A percentile compares a stretch with the other conserved stretches of the same genome.
Conservation (phyloP, 2,329 filamentous ascomycete genomes). For the Rhinocladiella similis region DNA sequence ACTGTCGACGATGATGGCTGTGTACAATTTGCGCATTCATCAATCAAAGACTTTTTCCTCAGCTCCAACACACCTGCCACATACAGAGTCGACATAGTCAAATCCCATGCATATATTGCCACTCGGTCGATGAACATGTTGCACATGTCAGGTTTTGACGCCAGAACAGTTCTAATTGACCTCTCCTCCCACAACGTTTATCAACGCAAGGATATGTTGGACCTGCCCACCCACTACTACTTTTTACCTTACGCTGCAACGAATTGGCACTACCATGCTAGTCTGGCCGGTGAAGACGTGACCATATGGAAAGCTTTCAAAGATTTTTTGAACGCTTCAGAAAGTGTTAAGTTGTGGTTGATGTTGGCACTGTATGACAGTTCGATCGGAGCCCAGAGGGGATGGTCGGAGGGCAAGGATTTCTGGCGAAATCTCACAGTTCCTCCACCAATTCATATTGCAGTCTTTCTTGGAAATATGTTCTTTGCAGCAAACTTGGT, state of each 20-base stretch:
- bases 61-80: not conserved
- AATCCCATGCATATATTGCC: not conserved
- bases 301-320: constrained; percentile 1
- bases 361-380: constrained; percentile 2
- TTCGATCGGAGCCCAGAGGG: not conserved
- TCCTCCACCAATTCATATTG: constrained; percentile 3
- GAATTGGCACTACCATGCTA: constrained; percentile 3
- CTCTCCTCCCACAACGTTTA: not conserved
- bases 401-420: not conserved
- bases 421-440: not conserved
- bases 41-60: constrained; percentile 4
- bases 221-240: not conserved
- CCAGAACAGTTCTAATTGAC: not conserved
- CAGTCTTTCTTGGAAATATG: not conserved
- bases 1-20: not conserved
- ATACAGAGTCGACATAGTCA: not conserved
- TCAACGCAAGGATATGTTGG: not conserved
- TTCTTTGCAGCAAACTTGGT: not conserved
- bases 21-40: constrained; percentile 2
- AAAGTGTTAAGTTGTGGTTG: constrained; percentile 5
- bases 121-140: not conserved
- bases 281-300: not conserved
- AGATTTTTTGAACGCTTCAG: not conserved
- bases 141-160: not conserved
- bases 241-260: not conserved